Evolutionary conservation across 805 yeast genomes (phyloP), one percentile per base, ranked within the genome.

Genomic region (Lipomyces mesembrius): DNA sequence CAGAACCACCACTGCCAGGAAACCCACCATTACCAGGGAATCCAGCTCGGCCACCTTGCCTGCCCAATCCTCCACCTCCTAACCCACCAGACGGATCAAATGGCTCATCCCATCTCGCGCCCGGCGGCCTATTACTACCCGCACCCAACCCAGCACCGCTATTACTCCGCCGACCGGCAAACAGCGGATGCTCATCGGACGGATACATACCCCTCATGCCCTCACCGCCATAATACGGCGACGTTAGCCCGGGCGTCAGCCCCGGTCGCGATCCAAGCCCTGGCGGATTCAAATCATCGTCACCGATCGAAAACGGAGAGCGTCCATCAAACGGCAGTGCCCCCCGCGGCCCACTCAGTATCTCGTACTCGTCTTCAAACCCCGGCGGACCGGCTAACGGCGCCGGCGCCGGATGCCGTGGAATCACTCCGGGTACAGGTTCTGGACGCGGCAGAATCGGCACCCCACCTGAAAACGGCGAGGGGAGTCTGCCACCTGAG

Each of bases 281-380:
- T 0, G 81, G 80, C 11, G 83, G 83, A 55, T 76, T 71, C 37
- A 79, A 63, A 61, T 80, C 83, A 22, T 70, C 71, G 27, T 76
- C 76, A 34, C 83, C 83, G 55, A 78, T 74, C 6, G 75, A 73
- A n/a, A 67, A 69, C 25, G 72, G 71, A 25, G 73, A 52, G 12
- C 72, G 67, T 5, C 25, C 27, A 5, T 54, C 51, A 7, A 53
- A 59, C 34, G 55, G 55, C 29, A 25, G 29, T 11, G 34, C 20
- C 7, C 55, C 55, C 54, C 70, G 55, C 25, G 66, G 64, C 12
- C 66, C 60, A 22, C 49, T 57, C 35, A 65, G 60, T 56, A 78
- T 67, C 57, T 77, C 76, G 62, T 76, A 75, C 64, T 80, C 83
- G 70, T 83, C 84, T 54, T 83, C 86, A 69, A 83, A 80, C 6